Base-by-base conservation (phyloP, 2,329 filamentous ascomycete genomes). In the Byssoonygena ceratinophila region DNA sequence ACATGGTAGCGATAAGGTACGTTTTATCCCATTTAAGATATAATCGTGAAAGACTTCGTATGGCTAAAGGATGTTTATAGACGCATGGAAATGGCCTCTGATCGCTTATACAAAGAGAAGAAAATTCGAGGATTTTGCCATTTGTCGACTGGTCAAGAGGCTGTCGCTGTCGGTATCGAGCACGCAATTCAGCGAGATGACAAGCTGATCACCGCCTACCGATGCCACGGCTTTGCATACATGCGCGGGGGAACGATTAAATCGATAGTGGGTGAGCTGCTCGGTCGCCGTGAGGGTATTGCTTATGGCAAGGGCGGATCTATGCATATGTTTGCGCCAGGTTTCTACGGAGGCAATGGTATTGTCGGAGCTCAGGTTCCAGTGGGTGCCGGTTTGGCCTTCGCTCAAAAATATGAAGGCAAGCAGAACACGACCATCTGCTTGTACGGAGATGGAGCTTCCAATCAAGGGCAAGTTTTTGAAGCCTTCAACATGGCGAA, bases 401-500 rank as follows among this genome's bases (percentile, higher is more conserved):
- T 98, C 66, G 92, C 92, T 57, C 89, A 97, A 77, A 84, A 96
- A 77, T 98, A 98, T 79, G 82, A 82, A 66, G 82, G 79, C 66
- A 83, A 85, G 76, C 85, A 89, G 76, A 91, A 88, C 68, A 85
- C 88, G 58, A 85, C 85, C 58, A 79, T 98, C 62, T 82, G 91
- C 59, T 81, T 98, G 55, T 98, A 98, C 74, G 92, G 92, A 78
- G 92, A 98, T 66, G 92, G 92, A 79, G 92, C 92, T 60, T 87
- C 85, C 79, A 98, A 98, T 80, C 92, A 98, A 79, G 92, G 92
- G 60, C 92, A 98, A 76, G 92, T 98, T 64, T 98, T 98, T 66
- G 92, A 98, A 80, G 90, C 92, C 57, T 98, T 94, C 82, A 98
- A 98, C 84, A 98, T 98, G 92, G 92, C 92, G 59, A 97, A 97